Percentiles rank a stretch among this genome's conserved stretches.
Conservation (phyloP, 2,329 filamentous ascomycete genomes). For the Mycosphaerella sp. region DNA sequence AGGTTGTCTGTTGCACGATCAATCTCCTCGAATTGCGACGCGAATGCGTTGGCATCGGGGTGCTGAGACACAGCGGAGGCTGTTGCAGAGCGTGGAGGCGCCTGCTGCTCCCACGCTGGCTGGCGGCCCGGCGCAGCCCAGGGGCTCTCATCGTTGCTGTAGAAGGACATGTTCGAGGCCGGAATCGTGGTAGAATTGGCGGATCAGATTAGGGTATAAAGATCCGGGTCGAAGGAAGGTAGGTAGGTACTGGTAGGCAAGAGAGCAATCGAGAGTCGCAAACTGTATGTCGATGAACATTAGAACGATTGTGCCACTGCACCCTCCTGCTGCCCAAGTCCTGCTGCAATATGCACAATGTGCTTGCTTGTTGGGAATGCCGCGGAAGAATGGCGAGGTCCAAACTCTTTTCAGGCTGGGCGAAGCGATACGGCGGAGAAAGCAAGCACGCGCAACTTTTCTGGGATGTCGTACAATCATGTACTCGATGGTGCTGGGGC, state of each 20-base stretch:
- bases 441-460: constrained; percentile 5
- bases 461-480: not conserved
- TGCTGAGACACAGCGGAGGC: constrained; percentile 62
- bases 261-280: constrained; percentile 1
- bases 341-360: not conserved
- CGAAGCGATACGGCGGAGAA: not conserved
- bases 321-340: not conserved
- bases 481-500: not conserved
- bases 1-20: constrained; percentile 94
- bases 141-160: constrained; percentile 54
- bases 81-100: constrained; percentile 64
- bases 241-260: constrained; percentile 2
- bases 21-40: constrained; percentile 89
- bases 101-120: constrained; percentile 59
- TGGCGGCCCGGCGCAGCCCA: constrained; percentile 59
- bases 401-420: constrained; percentile 1
- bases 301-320: not conserved
- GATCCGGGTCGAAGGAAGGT: constrained; percentile 12
- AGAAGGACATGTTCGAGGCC: constrained; percentile 54
- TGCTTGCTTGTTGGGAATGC: constrained; percentile 1
- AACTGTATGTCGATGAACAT: constrained; percentile 1
- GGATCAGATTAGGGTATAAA: constrained; percentile 22
- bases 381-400: constrained; percentile 6
- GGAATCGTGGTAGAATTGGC: constrained; percentile 5
- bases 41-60: constrained; percentile 65